phyloP scores from a whole-genome alignment of 306 rosid species.

The Myrica gale region DNA sequence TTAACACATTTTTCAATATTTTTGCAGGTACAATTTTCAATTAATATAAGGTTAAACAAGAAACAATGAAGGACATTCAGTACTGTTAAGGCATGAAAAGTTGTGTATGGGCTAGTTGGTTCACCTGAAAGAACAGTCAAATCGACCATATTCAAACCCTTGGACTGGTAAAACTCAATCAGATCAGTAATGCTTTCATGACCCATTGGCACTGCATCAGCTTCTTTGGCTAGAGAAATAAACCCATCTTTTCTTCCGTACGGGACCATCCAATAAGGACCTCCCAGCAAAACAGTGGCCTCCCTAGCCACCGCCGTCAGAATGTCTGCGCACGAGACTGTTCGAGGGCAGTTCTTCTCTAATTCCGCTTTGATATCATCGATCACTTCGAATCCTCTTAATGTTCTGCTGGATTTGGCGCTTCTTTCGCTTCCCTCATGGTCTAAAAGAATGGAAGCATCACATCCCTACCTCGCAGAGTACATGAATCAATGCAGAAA shows the following conservation, averaged over 20 bases:
- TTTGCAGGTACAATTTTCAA: background rate
- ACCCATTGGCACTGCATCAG: constrained; percentile 65
- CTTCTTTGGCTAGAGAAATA: constrained; percentile 54
- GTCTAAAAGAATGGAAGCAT: constrained; percentile 65
- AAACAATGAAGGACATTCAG: no score
- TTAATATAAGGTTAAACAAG: no score
- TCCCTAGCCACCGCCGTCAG: constrained; percentile 65
- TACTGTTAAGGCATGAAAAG: no score
- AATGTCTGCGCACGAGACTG: constrained; percentile 77
- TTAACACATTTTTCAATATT: no score
- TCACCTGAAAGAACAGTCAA: constrained; percentile 76
- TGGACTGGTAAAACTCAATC: constrained; percentile 60
- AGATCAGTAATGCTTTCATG: constrained; percentile 56
- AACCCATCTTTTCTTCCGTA: constrained; percentile 76
- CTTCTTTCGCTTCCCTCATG: constrained; percentile 76
- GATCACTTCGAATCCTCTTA: constrained; percentile 73
- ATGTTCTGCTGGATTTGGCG: constrained; percentile 61
- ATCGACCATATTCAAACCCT: constrained; percentile 59
- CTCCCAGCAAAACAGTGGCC: constrained; percentile 63
- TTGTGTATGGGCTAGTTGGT: background rate
- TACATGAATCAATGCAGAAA: background rate
- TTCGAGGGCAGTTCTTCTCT: constrained; percentile 63
- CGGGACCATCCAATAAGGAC: constrained; percentile 67
- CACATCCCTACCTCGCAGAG: constrained; percentile 58
- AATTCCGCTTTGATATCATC: constrained; percentile 74